Percentiles rank a stretch among this genome's conserved stretches.
Evolutionary conservation across 495 filamentous ascomycete species (phyloP).

Genomic region (Lineolata rhizophorae): DNA sequence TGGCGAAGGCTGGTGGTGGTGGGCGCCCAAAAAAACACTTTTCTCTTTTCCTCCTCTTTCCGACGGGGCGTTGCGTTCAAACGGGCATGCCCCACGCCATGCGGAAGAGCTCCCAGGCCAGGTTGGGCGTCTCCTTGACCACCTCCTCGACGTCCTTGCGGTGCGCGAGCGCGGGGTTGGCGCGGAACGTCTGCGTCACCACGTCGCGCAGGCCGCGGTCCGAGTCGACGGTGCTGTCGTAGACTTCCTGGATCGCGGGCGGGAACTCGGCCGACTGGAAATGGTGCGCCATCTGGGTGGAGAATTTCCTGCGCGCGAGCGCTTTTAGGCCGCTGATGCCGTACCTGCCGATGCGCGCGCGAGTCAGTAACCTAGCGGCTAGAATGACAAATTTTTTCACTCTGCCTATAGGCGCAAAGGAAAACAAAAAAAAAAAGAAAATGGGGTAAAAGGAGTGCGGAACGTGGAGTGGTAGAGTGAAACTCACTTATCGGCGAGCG

Average conservation of each 20-base stretch:
- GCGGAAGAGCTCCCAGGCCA: constrained; percentile 18
- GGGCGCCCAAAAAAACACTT: too few species aligned
- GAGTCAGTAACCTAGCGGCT: not conserved
- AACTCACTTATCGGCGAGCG: constrained; percentile 20
- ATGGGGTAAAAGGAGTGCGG: not conserved
- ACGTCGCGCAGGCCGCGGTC: constrained; percentile 22
- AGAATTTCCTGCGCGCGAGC: constrained; percentile 20
- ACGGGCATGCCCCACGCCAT: constrained; percentile 12
- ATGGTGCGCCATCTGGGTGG: constrained; percentile 10
- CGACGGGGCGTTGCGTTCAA: too few species aligned
- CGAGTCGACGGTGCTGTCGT: constrained; percentile 18
- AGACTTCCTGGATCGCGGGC: constrained; percentile 20
- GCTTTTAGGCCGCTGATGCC: constrained; percentile 20
- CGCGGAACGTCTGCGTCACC: constrained; percentile 16
- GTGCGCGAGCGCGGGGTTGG: constrained; percentile 13
- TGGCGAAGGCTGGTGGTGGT: too few species aligned
- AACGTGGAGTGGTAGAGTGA: not conserved
- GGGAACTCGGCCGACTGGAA: constrained; percentile 18
- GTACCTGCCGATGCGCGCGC: constrained; percentile 15
- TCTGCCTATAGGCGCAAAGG: too few species aligned
- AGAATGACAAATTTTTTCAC: too few species aligned
- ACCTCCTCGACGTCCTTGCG: constrained; percentile 15
- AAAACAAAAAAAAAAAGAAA: constrained; percentile 1
- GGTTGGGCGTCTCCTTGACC: constrained; percentile 13
- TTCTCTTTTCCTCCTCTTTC: too few species aligned